Evolutionary conservation across 257 asterid species (phyloP).

Genomic region (Dorcoceras hygrometricum): DNA sequence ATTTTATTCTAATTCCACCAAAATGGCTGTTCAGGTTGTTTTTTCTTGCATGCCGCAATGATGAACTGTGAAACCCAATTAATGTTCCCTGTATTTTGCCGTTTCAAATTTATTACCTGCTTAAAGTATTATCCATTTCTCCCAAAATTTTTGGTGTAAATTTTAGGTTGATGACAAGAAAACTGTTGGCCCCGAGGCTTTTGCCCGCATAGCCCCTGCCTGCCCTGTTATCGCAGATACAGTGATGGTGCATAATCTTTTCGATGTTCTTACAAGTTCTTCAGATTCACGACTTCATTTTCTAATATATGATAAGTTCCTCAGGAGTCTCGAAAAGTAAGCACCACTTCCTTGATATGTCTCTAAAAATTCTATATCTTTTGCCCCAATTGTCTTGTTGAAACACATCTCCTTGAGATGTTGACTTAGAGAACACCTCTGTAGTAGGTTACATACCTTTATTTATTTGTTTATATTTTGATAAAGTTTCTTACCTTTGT

Average conservation of each 20-base stretch:
- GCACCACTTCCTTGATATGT: conserved; percentile 37
- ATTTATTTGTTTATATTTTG: no score
- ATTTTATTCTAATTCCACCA: conserved; percentile 73
- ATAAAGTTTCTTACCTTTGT: not conserved
- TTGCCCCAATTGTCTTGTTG: conserved; percentile 6
- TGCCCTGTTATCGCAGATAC: conserved; percentile 71
- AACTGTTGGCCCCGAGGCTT: conserved; percentile 86
- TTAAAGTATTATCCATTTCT: conserved; percentile 24
- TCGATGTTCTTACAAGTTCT: conserved; percentile 68
- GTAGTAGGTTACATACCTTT: conserved; percentile 11
- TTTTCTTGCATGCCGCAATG: conserved; percentile 7
- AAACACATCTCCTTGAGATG: conserved; percentile 19
- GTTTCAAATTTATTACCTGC: conserved; percentile 13
- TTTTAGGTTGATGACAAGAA: conserved; percentile 75
- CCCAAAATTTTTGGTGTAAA: conserved; percentile 28
- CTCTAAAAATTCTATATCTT: conserved; percentile 4
- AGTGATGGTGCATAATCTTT: conserved; percentile 85
- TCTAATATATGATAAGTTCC: conserved; percentile 76
- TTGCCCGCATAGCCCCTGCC: conserved; percentile 91
- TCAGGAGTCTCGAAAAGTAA: conserved; percentile 81
- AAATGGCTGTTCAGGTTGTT: conserved; percentile 88
- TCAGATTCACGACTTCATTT: conserved; percentile 77
- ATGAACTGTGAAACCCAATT: conserved; percentile 15
- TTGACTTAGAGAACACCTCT: not conserved
- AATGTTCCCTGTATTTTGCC: conserved; percentile 9